Base-by-base conservation (phyloP, 495 filamentous ascomycete species). In the Talaromyces ruber region DNA sequence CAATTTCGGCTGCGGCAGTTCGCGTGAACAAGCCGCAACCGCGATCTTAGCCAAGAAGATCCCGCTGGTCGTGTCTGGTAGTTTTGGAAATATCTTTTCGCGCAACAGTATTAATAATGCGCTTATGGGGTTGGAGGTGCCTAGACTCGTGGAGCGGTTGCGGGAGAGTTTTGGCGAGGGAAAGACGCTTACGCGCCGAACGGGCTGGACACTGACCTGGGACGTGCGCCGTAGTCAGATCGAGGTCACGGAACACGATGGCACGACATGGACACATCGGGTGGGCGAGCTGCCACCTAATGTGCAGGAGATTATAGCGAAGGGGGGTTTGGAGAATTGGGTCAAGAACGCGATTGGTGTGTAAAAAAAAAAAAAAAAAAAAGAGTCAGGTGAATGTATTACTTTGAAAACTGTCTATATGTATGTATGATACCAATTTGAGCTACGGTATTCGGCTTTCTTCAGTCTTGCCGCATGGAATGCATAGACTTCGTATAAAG, bases 201-300 rank as follows among this genome's bases (percentile, higher is more conserved):
- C 94, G 0, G 93, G 92, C 50, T 98, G 94, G 93, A 91, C 74
- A 39, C 75, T 97, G 43, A 80, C 80, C 34, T 97, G 93, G 93
- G 90, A 97, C 73, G 88, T 97, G 2, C 71, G 82, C 55, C 76
- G 84, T 52, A 90, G 86, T 65, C 82, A 74, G 59, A 86, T 97
- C 4, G 77, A 71, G 1, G 79, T 97, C 1, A 81, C 79, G 56
- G 91, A 97, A 74, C 68, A 79, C 64, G 69, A 74, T 37, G 86
- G 85, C 0, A 65, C 71, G 43, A 79, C 70, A 60, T 97, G 93
- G 94, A 86, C 76, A 50, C 81, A 92, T 67, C 88, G 88, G 74
- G 91, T 97, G 2, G 89, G 90, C 7, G 90, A 93, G 76, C 68
- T 97, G 62, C 89, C 92, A 52, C 84, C 89, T 1, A 96, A 92